A percentile compares a stretch with the other conserved stretches of the same genome.
These are phyloP conservation scores for Cercis canadensis DNA, from an alignment of 306 rosid genomes.

Conservation along the genomic window DNA sequence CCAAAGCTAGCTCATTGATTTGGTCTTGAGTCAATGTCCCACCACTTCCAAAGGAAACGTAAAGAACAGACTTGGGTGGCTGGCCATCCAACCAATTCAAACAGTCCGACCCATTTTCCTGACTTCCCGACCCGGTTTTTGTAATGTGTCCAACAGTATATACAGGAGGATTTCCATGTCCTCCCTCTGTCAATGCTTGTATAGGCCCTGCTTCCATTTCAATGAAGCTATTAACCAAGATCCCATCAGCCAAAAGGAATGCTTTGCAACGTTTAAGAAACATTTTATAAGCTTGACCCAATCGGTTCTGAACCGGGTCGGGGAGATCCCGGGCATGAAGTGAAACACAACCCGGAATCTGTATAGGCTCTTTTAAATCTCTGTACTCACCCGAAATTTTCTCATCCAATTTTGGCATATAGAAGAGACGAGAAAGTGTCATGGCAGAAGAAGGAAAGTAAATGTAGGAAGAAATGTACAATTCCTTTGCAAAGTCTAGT, in stretches of 20 bases:
- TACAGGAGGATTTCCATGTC: background rate
- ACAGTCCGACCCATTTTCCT: background rate
- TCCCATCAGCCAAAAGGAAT: constrained; percentile 19
- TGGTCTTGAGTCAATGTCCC: constrained; percentile 16
- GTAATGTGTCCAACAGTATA: constrained; percentile 37
- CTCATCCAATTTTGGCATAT: too few relatives aligned
- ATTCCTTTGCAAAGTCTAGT: too few relatives aligned
- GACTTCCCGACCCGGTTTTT: background rate
- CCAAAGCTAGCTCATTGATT: constrained; percentile 12
- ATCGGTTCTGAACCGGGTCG: constrained; percentile 3
- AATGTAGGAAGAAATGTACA: too few relatives aligned
- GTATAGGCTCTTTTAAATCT: too few relatives aligned
- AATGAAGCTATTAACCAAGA: constrained; percentile 23
- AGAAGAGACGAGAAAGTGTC: too few relatives aligned
- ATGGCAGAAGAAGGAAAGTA: too few relatives aligned
- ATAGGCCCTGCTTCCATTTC: constrained; percentile 28
- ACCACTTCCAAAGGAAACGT: constrained; percentile 33
- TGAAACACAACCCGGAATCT: too few relatives aligned
- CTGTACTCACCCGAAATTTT: too few relatives aligned
- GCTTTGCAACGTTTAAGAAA: background rate
- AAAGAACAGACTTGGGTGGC: constrained; percentile 6
- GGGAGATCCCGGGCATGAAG: too few relatives aligned
- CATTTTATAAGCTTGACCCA: background rate
- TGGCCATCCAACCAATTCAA: constrained; percentile 29
- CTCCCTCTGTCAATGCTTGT: constrained; percentile 29